A percentile compares a stretch with the other conserved stretches of the same genome.
Conservation (phyloP, 2,329 filamentous ascomycete genomes). For the Epicoccum nigrum region DNA sequence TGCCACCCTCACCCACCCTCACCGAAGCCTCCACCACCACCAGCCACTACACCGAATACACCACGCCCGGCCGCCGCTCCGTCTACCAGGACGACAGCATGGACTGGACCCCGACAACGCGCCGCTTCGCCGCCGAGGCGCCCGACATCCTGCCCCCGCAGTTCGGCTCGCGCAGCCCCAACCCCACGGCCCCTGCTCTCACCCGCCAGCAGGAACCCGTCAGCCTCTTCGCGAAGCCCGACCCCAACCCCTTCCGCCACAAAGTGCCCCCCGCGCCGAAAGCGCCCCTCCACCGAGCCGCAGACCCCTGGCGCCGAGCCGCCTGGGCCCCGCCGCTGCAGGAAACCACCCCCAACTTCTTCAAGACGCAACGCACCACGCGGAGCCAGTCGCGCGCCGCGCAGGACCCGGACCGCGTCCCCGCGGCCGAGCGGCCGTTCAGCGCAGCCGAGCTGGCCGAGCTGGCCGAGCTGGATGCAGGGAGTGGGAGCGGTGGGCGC, state of each 20-base stretch:
- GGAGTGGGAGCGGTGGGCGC: not conserved
- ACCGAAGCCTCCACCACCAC: conserved; percentile 30
- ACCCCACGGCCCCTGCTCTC: conserved; percentile 1
- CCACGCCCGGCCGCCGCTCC: conserved; percentile 24
- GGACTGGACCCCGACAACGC: conserved; percentile 71
- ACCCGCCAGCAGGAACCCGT: conserved; percentile 3
- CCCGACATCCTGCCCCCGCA: conserved; percentile 31
- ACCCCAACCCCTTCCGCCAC: conserved; percentile 68
- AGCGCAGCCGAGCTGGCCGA: no score
- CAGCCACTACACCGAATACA: conserved; percentile 33
- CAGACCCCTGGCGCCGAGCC: conserved; percentile 63
- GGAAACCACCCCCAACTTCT: conserved; percentile 60
- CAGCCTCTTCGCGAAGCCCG: conserved; percentile 36
- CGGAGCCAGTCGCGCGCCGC: conserved; percentile 11
- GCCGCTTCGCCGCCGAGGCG: conserved; percentile 47
- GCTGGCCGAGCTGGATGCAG: no score
- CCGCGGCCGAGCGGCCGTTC: no score
- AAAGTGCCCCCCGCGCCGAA: conserved; percentile 72
- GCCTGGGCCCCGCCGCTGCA: conserved; percentile 57
- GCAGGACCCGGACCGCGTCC: not conserved
- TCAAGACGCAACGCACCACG: conserved; percentile 47
- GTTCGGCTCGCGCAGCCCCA: conserved; percentile 17
- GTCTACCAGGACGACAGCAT: conserved; percentile 61
- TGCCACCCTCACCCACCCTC: conserved; percentile 44
- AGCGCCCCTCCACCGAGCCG: conserved; percentile 66